Percentiles rank a stretch among this genome's conserved stretches.
These are phyloP conservation scores for Serendipita sp. DNA, from an alignment of 768 basidiomycete genomes.

Conservation along the genomic window DNA sequence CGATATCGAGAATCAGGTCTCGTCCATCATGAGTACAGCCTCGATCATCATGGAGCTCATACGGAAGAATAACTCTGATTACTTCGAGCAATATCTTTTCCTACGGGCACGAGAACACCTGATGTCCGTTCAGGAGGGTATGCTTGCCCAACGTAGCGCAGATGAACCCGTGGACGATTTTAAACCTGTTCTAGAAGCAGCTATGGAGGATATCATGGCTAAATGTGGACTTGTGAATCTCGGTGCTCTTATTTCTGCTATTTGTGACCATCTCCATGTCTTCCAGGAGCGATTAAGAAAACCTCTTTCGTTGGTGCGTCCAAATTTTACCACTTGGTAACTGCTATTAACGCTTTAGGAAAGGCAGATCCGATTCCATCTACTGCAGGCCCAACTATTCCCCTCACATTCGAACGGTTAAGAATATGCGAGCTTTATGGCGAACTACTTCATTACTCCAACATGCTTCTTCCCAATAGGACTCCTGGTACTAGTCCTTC, in stretches of 20 bases:
- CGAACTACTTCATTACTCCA: conserved; percentile 92
- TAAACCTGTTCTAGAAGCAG: conserved; percentile 47
- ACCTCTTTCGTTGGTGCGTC: conserved; percentile 62
- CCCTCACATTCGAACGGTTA: conserved; percentile 88
- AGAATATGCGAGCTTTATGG: conserved; percentile 94
- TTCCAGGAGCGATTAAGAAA: conserved; percentile 52
- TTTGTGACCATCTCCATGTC: conserved; percentile 49
- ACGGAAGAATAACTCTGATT: conserved; percentile 95
- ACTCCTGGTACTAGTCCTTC: conserved; percentile 43
- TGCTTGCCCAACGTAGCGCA: conserved; percentile 28
- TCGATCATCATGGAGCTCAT: conserved; percentile 86
- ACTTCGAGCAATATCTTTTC: conserved; percentile 93
- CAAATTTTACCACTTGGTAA: neutral
- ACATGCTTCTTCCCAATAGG: conserved; percentile 92
- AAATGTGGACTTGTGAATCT: conserved; percentile 84
- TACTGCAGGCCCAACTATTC: conserved; percentile 54
- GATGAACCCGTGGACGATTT: conserved; percentile 26
- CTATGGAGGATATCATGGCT: conserved; percentile 68
- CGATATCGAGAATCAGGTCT: conserved; percentile 19
- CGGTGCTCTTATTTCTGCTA: conserved; percentile 57
- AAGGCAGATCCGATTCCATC: conserved; percentile 56
- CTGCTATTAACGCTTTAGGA: conserved; percentile 9
- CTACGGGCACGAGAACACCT: conserved; percentile 83
- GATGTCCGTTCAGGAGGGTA: conserved; percentile 69
- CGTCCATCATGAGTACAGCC: conserved; percentile 74